A percentile compares a stretch with the other conserved stretches of the same genome.
These are phyloP conservation scores for Brassica carinata DNA, from an alignment of 345 rosid species.

Conservation along the genomic window DNA sequence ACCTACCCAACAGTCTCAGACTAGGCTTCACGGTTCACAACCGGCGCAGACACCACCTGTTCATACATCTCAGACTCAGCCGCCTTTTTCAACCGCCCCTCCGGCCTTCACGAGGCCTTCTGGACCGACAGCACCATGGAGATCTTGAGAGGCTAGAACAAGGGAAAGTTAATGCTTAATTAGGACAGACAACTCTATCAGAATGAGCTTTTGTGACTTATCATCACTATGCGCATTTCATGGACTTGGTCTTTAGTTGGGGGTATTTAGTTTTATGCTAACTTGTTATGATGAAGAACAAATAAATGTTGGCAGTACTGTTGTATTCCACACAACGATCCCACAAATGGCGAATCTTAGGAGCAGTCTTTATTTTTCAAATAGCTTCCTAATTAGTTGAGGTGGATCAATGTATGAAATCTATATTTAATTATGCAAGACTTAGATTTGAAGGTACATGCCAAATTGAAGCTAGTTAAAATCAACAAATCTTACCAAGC, in stretches of 20 bases:
- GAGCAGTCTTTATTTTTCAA: not conserved
- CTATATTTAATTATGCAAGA: not conserved
- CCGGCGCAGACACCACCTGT: constrained; percentile 28
- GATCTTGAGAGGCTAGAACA: constrained; percentile 24
- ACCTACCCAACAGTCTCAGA: constrained; percentile 59
- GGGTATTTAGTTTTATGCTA: constrained; percentile 85
- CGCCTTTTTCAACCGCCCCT: constrained; percentile 21
- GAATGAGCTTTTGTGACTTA: not conserved
- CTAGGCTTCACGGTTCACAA: constrained; percentile 36
- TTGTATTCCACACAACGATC: not conserved
- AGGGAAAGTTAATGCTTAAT: not conserved
- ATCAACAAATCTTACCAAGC: not conserved
- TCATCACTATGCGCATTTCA: not conserved
- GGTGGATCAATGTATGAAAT: not conserved
- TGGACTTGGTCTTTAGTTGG: constrained; percentile 47
- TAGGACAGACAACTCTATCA: constrained; percentile 15
- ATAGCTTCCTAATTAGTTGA: not conserved
- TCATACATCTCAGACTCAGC: constrained; percentile 28
- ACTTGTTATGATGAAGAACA: constrained; percentile 35
- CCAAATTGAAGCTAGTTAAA: not conserved
- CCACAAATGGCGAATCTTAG: not conserved
- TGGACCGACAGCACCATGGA: constrained; percentile 18
- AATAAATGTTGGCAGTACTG: not conserved
- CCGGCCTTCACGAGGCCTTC: constrained; percentile 19
- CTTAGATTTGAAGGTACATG: not conserved